Evolutionary conservation across 768 basidiomycete species (phyloP).

Genomic region (Candolleomyces eurysporus): DNA sequence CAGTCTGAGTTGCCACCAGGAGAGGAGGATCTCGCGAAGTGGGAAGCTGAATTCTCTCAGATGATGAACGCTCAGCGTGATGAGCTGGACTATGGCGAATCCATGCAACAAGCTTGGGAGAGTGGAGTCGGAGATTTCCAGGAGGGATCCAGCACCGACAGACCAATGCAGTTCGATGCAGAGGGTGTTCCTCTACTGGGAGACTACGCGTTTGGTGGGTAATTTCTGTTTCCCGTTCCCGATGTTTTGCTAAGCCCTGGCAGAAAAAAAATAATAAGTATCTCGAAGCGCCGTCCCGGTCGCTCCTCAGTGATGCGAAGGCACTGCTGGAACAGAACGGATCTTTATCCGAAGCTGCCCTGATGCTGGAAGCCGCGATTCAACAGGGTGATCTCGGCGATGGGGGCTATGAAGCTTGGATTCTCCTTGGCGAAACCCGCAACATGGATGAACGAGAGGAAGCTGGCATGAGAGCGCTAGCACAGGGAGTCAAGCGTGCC

Average conservation of each 20-base stretch:
- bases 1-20: constrained; percentile 56
- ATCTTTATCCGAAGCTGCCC: constrained; percentile 81
- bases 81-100: constrained; percentile 58
- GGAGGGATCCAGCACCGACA: constrained; percentile 30
- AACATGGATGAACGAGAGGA: constrained; percentile 90
- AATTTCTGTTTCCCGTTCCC: not conserved
- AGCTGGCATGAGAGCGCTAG: constrained; percentile 74
- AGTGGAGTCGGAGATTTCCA: constrained; percentile 45
- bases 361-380: constrained; percentile 89
- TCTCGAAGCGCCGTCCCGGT: constrained; percentile 48
- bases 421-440: constrained; percentile 84
- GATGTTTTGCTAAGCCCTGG: constrained; percentile 6
- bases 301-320: constrained; percentile 74
- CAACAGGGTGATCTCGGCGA: constrained; percentile 77
- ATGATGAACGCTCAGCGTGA: constrained; percentile 69
- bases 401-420: constrained; percentile 89
- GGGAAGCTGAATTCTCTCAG: constrained; percentile 83
- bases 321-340: constrained; percentile 75
- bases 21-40: constrained; percentile 66
- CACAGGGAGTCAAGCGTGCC: constrained; percentile 66
- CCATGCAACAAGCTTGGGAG: constrained; percentile 68
- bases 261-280: constrained; percentile 77
- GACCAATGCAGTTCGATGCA: constrained; percentile 52
- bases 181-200: constrained; percentile 76
- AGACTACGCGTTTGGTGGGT: constrained; percentile 76